Evolutionary conservation across 306 rosid genomes (phyloP).

Genomic region (Lathyrus tuberosus): DNA sequence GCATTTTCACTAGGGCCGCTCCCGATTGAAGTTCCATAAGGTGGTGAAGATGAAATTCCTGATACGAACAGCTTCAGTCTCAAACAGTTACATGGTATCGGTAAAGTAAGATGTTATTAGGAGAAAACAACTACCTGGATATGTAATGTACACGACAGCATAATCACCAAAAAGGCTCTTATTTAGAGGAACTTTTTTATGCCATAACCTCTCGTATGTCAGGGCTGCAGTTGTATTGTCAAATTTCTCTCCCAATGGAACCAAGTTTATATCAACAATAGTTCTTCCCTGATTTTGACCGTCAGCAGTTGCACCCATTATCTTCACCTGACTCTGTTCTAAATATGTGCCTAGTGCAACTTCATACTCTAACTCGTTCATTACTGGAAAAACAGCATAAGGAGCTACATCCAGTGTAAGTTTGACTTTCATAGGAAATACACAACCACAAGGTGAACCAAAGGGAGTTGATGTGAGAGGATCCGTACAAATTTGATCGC

Average conservation of each 20-base stretch:
- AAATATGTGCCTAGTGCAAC: constrained; percentile 89
- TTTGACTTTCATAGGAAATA: constrained; percentile 94
- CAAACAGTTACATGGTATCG: constrained; percentile 34
- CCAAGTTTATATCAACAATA: constrained; percentile 84
- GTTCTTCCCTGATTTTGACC: constrained; percentile 86
- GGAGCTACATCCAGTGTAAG: constrained; percentile 90
- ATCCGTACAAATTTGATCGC: constrained; percentile 85
- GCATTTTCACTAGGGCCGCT: constrained; percentile 63
- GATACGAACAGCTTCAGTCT: constrained; percentile 52
- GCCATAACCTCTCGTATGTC: constrained; percentile 85
- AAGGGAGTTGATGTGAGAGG: constrained; percentile 89
- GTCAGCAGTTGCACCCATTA: constrained; percentile 98
- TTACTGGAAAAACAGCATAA: constrained; percentile 86
- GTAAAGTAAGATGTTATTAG: constrained; percentile 31
- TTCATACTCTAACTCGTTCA: constrained; percentile 90
- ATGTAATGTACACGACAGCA: constrained; percentile 67
- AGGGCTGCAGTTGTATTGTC: constrained; percentile 92
- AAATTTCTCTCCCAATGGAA: constrained; percentile 93
- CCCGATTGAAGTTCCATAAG: constrained; percentile 57
- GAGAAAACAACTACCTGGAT: constrained; percentile 74
- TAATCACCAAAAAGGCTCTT: constrained; percentile 78
- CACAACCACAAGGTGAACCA: constrained; percentile 99
- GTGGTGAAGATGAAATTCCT: constrained; percentile 89
- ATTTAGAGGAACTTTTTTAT: constrained; percentile 88
- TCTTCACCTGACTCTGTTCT: constrained; percentile 94